Evolutionary conservation across 1,284 basidiomycete genomes (phyloP), one percentile per base, ranked within the genome.

Genomic region (Ganoderma lingzhi): DNA sequence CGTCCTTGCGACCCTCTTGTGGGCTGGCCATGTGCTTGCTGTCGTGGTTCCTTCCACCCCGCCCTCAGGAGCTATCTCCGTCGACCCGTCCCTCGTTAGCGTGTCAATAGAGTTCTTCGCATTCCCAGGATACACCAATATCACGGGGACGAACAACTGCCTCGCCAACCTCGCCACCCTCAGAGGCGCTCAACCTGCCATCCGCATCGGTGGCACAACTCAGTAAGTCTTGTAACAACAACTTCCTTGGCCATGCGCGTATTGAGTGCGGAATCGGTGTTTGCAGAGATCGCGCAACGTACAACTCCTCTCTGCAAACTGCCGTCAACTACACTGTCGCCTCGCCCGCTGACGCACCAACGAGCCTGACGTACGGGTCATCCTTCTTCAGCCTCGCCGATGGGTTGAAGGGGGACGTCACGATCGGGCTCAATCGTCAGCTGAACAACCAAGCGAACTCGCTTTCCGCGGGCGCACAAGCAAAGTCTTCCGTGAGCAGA

Each of bases 171-270:
- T 84, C 39, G 78, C 79, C 14, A 67, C 69, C 4, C 74, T 83
- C 12, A 77, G 82, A 9, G 82, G 82, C 9, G 75, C 79, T 2
- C 76, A 76, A 30, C 82, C 83, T 41, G 81, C 82, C 3, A 71
- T 84, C 42, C 78, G 83, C 19, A 84, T 84, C 61, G 83, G 83
- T 6, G 83, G 83, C 1, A 84, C 83, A 2, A 84, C 83, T 1
- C 83, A 84, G 83, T 84, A 42, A 65, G 81, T 74, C 41, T 23
- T 59, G 6, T 19, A 23, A 23, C 23, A 23, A 19, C 3, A 23
- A 23, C 1, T n/a, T 28, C 37, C 9, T 35, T n/a, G 5, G 28
- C 23, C 6, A 15, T 56, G 35, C 6, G 23, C 6, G 41, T 44
- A 63, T 30, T 17, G 23, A 32, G 8, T 61, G 23, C 14, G 23